These are phyloP conservation scores for Smittium mucronatum DNA, from an alignment of 371 early-diverging fungal species.

Conservation along the genomic window DNA sequence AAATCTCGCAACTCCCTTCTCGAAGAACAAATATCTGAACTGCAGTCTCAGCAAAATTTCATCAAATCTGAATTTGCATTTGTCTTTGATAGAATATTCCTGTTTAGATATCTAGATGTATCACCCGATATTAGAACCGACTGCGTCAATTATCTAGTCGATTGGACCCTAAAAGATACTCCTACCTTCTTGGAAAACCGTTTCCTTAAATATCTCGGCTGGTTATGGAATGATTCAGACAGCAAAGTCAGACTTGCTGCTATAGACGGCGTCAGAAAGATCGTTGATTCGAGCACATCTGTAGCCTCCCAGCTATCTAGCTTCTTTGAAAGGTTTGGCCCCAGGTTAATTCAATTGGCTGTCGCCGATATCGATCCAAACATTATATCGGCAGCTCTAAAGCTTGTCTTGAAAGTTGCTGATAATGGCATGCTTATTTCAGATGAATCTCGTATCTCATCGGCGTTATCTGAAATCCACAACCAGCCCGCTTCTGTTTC, in stretches of 20 bases:
- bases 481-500: not conserved
- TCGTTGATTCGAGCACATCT: conserved; percentile 22
- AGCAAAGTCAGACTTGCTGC: conserved; percentile 28
- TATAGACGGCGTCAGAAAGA: conserved; percentile 19
- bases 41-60: conserved; percentile 29
- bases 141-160: conserved; percentile 60
- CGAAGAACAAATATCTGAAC: conserved; percentile 30
- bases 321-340: conserved; percentile 60
- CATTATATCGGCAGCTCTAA: conserved; percentile 53
- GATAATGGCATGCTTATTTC: conserved; percentile 35
- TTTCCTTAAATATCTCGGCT: conserved; percentile 71
- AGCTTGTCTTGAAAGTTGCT: conserved; percentile 37
- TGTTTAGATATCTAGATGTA: conserved; percentile 78
- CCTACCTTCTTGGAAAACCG: conserved; percentile 51
- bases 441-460: conserved; percentile 26
- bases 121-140: conserved; percentile 73
- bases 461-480: conserved; percentile 14
- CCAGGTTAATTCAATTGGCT: conserved; percentile 71
- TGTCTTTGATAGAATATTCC: conserved; percentile 66
- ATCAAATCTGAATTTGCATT: conserved; percentile 38
- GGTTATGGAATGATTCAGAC: conserved; percentile 72
- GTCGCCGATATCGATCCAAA: conserved; percentile 51
- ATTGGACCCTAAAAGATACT: conserved; percentile 59
- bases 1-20: conserved; percentile 28
- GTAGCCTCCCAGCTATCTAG: conserved; percentile 38